phyloP scores from a whole-genome alignment of 2,329 filamentous ascomycete genomes.

The Cercospora sesami region DNA sequence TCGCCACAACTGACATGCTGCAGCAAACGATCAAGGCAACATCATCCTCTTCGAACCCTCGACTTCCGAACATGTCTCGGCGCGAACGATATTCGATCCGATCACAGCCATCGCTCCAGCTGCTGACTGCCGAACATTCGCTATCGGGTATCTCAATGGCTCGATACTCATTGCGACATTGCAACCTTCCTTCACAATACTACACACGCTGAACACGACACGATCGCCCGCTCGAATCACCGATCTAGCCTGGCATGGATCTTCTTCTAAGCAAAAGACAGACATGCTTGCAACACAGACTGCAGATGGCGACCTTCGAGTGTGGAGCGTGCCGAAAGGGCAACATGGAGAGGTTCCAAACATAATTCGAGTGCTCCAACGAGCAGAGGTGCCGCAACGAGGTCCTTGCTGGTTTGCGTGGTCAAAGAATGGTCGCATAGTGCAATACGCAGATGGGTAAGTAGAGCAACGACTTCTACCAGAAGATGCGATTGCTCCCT shows the following conservation, averaged over 20 bases:
- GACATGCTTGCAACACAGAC: conserved; percentile 97
- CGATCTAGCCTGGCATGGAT: conserved; percentile 90
- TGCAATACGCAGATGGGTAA: conserved; percentile 89
- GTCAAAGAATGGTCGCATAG: conserved; percentile 96
- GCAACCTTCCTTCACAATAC: conserved; percentile 87
- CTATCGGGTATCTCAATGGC: conserved; percentile 94
- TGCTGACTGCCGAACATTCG: conserved; percentile 88
- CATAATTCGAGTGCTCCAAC: conserved; percentile 82
- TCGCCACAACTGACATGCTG: not conserved
- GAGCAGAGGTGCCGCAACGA: conserved; percentile 68
- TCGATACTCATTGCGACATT: conserved; percentile 87
- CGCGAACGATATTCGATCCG: conserved; percentile 89
- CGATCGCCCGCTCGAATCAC: conserved; percentile 83
- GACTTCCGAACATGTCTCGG: conserved; percentile 88
- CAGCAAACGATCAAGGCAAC: conserved; percentile 89
- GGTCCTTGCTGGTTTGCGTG: conserved; percentile 95
- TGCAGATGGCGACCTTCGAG: conserved; percentile 83
- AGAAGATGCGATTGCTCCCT: not conserved
- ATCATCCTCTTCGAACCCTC: conserved; percentile 92
- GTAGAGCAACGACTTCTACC: conserved; percentile 41
- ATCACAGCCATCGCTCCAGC: conserved; percentile 91
- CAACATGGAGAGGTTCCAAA: conserved; percentile 71
- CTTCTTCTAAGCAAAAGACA: conserved; percentile 91
- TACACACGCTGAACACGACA: conserved; percentile 86
- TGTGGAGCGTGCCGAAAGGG: conserved; percentile 93